phyloP scores from a whole-genome alignment of 1,284 basidiomycete species.

The Rhodotorula sp. region DNA sequence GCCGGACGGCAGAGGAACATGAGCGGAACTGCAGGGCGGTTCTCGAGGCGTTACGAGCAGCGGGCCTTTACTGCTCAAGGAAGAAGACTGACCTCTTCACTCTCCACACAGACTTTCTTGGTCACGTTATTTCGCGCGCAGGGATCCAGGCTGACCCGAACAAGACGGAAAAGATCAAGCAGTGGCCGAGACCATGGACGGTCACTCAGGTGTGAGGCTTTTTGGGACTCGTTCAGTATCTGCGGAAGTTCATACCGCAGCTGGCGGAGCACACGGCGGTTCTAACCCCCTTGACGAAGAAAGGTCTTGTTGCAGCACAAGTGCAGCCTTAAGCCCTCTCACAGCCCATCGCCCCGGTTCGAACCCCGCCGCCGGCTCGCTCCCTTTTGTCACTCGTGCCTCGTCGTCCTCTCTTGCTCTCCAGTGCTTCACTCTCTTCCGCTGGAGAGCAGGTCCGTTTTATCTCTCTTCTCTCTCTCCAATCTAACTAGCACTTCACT shows the following conservation, averaged over 20 bases:
- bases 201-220: slow-evolving; percentile 49
- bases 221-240: slow-evolving; percentile 51
- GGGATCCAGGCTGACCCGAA: slow-evolving; percentile 49
- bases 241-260: slow-evolving; percentile 49
- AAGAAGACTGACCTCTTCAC: slow-evolving; percentile 49
- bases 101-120: slow-evolving; percentile 48
- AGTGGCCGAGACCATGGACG: slow-evolving; percentile 49
- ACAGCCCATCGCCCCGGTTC: no score
- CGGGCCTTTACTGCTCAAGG: slow-evolving; percentile 44
- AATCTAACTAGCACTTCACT: no score
- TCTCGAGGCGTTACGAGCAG: slow-evolving; percentile 42
- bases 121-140: slow-evolving; percentile 47
- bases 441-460: no score
- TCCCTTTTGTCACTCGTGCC: no score
- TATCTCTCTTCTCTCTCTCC: no score
- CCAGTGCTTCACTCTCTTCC: no score
- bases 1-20: slow-evolving; percentile 51
- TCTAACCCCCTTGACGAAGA: slow-evolving; percentile 48
- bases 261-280: slow-evolving; percentile 49
- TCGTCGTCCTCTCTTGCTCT: no score
- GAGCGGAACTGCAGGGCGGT: slow-evolving; percentile 30
- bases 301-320: no score
- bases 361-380: no score
- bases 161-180: slow-evolving; percentile 48
- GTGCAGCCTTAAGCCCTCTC: no score